Evolutionary conservation across 768 basidiomycete species (phyloP), one percentile per base, ranked within the genome.

Genomic region (Pulveroboletus sp.): DNA sequence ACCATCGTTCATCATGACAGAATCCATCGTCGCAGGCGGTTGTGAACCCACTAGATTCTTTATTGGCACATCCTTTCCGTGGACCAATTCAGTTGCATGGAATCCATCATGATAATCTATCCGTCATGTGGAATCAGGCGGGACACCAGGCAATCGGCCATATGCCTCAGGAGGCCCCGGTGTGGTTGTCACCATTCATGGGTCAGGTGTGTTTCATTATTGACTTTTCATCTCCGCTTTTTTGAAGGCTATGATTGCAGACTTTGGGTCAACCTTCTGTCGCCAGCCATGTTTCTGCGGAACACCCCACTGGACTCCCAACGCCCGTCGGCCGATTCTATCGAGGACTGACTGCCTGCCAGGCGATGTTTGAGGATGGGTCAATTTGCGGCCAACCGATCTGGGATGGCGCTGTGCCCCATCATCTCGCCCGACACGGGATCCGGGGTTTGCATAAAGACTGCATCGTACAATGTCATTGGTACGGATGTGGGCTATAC

Each of bases 391-490:
- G 43, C 10, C 32, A 46, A 17, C 8, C 11, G 7, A 32, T 62
- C 18, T 45, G 28, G 0, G 5, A 11, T 2, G 0, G 2, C 21
- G 28, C 43, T 1, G 21, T 51, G 1, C n/a, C 49, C 8, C 6
- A 10, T 26, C 62, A 62, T 24, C 62, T 62, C 2, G 33, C 39
- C 2, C 9, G 15, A 0, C 61, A 62, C 17, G 59, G 56, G 1
- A 49, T 62, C 8, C 14, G 3, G 0, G 8, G 15, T 1, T 51
- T 61, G 47, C 32, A 3, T 3, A 61, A 33, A 30, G 17, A 39
- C n/a, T 3, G 0, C 3, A 0, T 5, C 6, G 30, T 47, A 1
- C 17, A 18, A 2, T 62, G 62, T 28, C 8, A 4, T 17, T 62
- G 61, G 62, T 10, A 0, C 0, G 53, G 3, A 3, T 62, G 61